Evolutionary conservation across 2,329 filamentous ascomycete species (phyloP), one percentile per base, ranked within the genome.

Genomic region (Cordyceps tenuipes): DNA sequence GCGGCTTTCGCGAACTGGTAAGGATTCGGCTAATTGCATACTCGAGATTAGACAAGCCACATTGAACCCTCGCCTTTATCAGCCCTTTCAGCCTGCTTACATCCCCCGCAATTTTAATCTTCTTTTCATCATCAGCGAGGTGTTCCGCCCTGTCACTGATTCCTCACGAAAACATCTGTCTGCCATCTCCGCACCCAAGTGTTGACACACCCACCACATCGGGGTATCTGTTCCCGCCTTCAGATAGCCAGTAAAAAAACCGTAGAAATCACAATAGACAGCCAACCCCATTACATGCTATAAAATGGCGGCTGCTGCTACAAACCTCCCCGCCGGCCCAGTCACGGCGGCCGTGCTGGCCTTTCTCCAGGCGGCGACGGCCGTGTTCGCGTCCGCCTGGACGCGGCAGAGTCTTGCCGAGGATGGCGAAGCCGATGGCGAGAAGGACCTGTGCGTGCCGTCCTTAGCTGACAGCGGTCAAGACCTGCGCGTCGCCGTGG

Each of bases 231-330:
- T 29, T 29, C 26, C 26, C 26, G 26, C 6, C 6, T 8, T 12
- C 34, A 36, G 34, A 41, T 53, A 49, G 49, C 57, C 12, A 43
- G 50, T 54, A 39, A 48, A 48, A 23, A 15, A 6, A 31, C 17
- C 29, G 39, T 41, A 41, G 39, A 41, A 23, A 41, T 5, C 39
- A 49, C 17, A 31, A 57, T 5, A 49, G 19, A 39, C 36, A 41
- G 39, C n/a, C n/a, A n/a, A n/a, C 36, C 31, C 63, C 64, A 66
- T 69, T 69, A 70, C 63, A 70, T 68, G 68, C n/a, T n/a, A n/a
- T n/a, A n/a, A n/a, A 69, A 70, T 71, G 69, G 67, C 64, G 69
- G 67, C 64, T 65, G 66, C 58, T 62, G 54, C 62, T 41, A 41
- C 23, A 41, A 34, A 21, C 13, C 0, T 15, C 15, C 23, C 44